These are phyloP conservation scores for Macrocystidia cucumis DNA, from an alignment of 1,284 basidiomycete species.

Conservation along the genomic window DNA sequence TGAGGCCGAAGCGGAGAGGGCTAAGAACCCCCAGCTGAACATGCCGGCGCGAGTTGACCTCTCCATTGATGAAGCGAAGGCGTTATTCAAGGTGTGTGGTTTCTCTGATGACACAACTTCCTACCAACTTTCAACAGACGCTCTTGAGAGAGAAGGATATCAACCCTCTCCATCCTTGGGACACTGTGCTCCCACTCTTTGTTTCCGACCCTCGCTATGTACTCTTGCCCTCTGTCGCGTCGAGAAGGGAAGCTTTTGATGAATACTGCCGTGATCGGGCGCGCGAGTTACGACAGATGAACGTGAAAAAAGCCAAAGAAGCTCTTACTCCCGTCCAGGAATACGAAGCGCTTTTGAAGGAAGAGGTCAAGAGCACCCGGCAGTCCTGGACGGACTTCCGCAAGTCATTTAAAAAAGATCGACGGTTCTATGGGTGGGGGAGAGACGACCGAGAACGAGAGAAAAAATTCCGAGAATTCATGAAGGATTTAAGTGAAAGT, in stretches of 20 bases:
- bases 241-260: constrained; percentile 87
- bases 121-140: constrained; percentile 42
- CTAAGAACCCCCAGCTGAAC: constrained; percentile 40
- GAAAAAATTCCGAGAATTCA: constrained; percentile 78
- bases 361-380: constrained; percentile 88
- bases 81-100: constrained; percentile 79
- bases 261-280: constrained; percentile 92
- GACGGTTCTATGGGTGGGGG: constrained; percentile 86
- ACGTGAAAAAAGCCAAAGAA: constrained; percentile 59
- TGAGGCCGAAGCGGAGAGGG: constrained; percentile 37
- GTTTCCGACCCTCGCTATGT: constrained; percentile 90
- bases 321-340: constrained; percentile 62
- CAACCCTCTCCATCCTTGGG: constrained; percentile 95
- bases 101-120: background rate
- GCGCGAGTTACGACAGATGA: constrained; percentile 70
- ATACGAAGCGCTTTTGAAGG: constrained; percentile 69
- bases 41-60: constrained; percentile 75
- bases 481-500: constrained; percentile 89
- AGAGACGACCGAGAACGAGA: constrained; percentile 89
- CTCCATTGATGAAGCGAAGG: constrained; percentile 85
- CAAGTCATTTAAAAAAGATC: constrained; percentile 84
- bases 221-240: constrained; percentile 75
- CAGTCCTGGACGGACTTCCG: constrained; percentile 88
- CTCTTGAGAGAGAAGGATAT: constrained; percentile 85
- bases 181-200: constrained; percentile 88